Percentiles rank a stretch among this genome's conserved stretches.
phyloP scores from a whole-genome alignment of 108 stramenopile genomes.

The Epithemia pelagica region DNA sequence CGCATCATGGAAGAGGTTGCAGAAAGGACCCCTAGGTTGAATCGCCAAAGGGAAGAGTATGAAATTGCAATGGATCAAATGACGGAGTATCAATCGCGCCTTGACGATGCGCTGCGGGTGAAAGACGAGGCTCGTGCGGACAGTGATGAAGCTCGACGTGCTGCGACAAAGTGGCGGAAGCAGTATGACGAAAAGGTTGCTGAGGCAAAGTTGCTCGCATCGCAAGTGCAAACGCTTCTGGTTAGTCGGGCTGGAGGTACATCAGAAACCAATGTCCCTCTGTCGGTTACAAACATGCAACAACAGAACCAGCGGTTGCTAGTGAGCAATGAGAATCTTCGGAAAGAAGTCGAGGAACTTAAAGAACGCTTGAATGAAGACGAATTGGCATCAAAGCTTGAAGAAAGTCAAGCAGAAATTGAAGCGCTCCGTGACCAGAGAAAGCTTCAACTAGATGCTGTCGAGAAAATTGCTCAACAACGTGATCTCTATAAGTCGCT shows the following conservation, averaged over 20 bases:
- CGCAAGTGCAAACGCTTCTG: constrained; percentile 77
- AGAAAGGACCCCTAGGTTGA: constrained; percentile 55
- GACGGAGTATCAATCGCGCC: constrained; percentile 48
- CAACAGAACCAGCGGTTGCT: constrained; percentile 71
- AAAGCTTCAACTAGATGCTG: constrained; percentile 60
- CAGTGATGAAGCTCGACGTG: constrained; percentile 41
- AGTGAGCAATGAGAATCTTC: constrained; percentile 49
- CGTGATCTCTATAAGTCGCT: constrained; percentile 80
- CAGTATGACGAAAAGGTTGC: constrained; percentile 34
- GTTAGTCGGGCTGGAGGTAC: constrained; percentile 35
- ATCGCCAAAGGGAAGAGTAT: constrained; percentile 72
- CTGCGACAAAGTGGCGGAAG: constrained; percentile 32
- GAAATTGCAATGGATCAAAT: constrained; percentile 65
- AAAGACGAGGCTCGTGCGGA: constrained; percentile 42
- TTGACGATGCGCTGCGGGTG: constrained; percentile 62
- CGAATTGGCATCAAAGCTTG: constrained; percentile 38
- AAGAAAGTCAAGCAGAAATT: constrained; percentile 45
- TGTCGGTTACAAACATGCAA: constrained; percentile 53
- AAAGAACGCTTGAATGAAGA: constrained; percentile 45
- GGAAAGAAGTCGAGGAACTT: constrained; percentile 45
- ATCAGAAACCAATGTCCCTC: constrained; percentile 21
- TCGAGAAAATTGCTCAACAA: constrained; percentile 75
- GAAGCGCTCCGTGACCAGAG: constrained; percentile 55
- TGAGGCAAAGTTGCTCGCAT: constrained; percentile 70
- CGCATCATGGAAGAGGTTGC: constrained; percentile 69